phyloP scores from a whole-genome alignment of 2,329 filamentous ascomycete genomes.

The Colletotrichum lindemuthianum region DNA sequence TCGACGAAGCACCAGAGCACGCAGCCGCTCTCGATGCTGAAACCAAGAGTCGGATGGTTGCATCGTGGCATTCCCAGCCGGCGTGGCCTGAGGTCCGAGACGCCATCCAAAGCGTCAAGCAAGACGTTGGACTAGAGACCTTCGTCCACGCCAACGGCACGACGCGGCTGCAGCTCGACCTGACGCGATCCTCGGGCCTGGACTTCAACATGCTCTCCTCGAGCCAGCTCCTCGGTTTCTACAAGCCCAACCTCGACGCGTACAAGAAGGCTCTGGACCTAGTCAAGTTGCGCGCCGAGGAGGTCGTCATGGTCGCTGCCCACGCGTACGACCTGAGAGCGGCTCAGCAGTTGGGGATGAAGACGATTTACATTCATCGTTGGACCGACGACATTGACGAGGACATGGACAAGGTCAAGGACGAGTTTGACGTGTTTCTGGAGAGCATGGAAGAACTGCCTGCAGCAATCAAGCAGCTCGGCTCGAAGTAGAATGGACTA shows the following conservation, averaged over 20 bases:
- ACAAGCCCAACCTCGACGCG: constrained; percentile 58
- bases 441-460: constrained; percentile 38
- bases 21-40: constrained; percentile 11
- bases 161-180: constrained; percentile 63
- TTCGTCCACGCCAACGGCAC: constrained; percentile 66
- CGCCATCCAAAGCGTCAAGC: constrained; percentile 51
- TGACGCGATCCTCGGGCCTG: constrained; percentile 57
- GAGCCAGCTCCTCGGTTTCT: constrained; percentile 58
- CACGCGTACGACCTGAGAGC: constrained; percentile 64
- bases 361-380: constrained; percentile 61
- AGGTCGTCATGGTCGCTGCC: constrained; percentile 62
- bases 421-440: constrained; percentile 51
- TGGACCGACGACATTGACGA: constrained; percentile 64
- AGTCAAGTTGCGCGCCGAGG: constrained; percentile 54
- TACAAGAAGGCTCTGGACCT: constrained; percentile 58
- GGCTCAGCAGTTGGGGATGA: constrained; percentile 58
- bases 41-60: constrained; percentile 41
- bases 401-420: constrained; percentile 51
- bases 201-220: constrained; percentile 63
- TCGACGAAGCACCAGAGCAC: constrained; percentile 41
- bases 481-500: not conserved
- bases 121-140: constrained; percentile 50
- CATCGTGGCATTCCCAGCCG: constrained; percentile 58
- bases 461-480: constrained; percentile 25
- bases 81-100: constrained; percentile 61